Base-by-base conservation (phyloP, 1,139 yeast species). In the Trichomonascaceae sp. region DNA sequence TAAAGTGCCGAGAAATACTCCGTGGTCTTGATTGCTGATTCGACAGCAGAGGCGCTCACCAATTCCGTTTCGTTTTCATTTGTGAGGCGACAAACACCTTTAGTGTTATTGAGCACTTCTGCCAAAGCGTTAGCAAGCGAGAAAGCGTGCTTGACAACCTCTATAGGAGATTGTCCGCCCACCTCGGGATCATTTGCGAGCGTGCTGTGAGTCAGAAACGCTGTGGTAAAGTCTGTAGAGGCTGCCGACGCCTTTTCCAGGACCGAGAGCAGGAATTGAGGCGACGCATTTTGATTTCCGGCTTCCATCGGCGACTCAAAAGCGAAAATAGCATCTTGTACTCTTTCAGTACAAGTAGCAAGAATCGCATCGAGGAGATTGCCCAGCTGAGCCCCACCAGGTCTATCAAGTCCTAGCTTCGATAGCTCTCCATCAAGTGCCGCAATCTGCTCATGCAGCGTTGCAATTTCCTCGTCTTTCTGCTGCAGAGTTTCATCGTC, bases 261-360 rank as follows among this genome's bases (percentile, higher is more conserved):
- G 32, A 81, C 62, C 0, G 92, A 76, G 29, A 76, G 62, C 27
- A 80, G 59, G 48, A 74, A 78, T 46, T 71, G 78, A 2, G 93
- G 84, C 0, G 92, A 71, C 2, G 93, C 67, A 51, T 76, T 75
- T 45, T 76, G 74, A 49, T 81, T 81, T 37, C 93, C 93, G 13
- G 89, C 84, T 54, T 79, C 89, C 69, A 79, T 70, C 16, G 92
- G 79, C 3, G 89, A 76, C 36, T 73, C 76, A 40, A 82, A 63
- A 47, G 77, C 87, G 48, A 71, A 78, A 33, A 78, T 63, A 0
- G 82, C 62, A 43, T 80, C 85, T 54, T 82, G 92, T 33, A 82
- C 66, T 35, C 85, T 65, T 41, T 74, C 75, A 23, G 79, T 71
- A 32, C 81, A 84, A 44, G 81, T 71, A 26, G 63, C 65, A 43